phyloP scores from a whole-genome alignment of 176 grass and related monocot genomes.

The Olyra latifolia region DNA sequence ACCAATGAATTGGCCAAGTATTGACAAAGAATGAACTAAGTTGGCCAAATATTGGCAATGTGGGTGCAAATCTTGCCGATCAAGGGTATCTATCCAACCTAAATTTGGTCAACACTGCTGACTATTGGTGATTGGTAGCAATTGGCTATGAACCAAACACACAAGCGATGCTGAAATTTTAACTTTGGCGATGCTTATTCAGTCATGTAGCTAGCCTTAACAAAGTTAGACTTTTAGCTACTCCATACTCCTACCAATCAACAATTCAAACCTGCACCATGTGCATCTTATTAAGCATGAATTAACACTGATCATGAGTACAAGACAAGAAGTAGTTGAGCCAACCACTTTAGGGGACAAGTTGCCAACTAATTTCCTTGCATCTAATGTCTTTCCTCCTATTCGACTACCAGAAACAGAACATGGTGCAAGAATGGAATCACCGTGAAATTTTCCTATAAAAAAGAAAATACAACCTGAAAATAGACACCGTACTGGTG shows the following conservation, averaged over 20 bases:
- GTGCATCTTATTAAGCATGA: slow-evolving; percentile 14
- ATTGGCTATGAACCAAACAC: no score
- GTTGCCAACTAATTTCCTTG: slow-evolving; percentile 6
- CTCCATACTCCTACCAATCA: not conserved
- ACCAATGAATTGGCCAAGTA: no score
- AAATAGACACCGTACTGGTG: not conserved
- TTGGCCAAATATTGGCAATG: no score
- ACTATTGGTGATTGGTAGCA: no score
- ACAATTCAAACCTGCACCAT: slow-evolving; percentile 19
- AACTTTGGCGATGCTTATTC: not conserved
- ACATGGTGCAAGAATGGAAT: not conserved
- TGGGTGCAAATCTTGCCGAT: no score
- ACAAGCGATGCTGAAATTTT: not conserved
- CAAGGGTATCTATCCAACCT: no score
- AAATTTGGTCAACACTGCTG: no score
- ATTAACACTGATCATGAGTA: slow-evolving; percentile 1
- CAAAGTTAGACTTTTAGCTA: slow-evolving; percentile 7
- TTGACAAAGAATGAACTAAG: no score
- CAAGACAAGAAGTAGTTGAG: not conserved
- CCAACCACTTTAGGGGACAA: not conserved
- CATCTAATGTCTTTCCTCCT: slow-evolving; percentile 19
- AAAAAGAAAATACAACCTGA: not conserved
- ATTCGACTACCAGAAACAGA: not conserved
- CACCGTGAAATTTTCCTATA: not conserved
- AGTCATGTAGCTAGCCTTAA: not conserved